A percentile compares a stretch with the other conserved stretches of the same genome.
phyloP scores from a whole-genome alignment of 768 basidiomycete species.

The Trametes sanguinea region DNA sequence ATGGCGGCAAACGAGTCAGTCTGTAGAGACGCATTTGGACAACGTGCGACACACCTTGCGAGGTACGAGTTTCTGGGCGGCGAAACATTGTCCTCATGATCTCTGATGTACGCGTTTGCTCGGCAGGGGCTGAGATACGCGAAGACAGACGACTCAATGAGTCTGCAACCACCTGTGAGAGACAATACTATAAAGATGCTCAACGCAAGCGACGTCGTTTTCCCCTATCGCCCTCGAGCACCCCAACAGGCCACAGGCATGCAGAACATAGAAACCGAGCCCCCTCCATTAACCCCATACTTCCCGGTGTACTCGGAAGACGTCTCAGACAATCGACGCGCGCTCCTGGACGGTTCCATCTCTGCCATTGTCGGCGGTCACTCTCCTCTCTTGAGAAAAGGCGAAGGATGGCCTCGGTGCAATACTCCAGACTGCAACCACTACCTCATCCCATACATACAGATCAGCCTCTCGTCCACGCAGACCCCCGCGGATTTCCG shows the following conservation, averaged over 20 bases:
- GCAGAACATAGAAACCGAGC: not conserved
- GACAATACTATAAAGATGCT: no score
- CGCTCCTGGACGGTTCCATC: constrained; percentile 1
- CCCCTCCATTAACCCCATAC: constrained; percentile 8
- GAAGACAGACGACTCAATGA: not conserved
- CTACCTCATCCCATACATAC: constrained; percentile 15
- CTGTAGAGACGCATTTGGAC: not conserved
- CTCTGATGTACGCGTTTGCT: not conserved
- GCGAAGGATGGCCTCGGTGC: constrained; percentile 16
- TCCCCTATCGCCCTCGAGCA: no score
- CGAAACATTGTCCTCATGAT: not conserved
- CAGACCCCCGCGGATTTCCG: constrained; percentile 14
- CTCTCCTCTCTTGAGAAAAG: not conserved
- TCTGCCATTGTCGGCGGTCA: constrained; percentile 12
- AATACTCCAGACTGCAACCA: not conserved
- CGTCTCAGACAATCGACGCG: not conserved
- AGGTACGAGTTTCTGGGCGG: not conserved
- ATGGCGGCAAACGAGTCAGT: not conserved
- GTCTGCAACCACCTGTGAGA: not conserved
- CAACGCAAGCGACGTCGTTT: no score
- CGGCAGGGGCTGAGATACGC: no score
- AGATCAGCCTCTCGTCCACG: constrained; percentile 12
- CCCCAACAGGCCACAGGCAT: not conserved
- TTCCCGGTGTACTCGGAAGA: constrained; percentile 7
- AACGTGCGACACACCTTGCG: not conserved